Conservation (phyloP, 768 basidiomycete genomes). For the Lepiota subincarnata region DNA sequence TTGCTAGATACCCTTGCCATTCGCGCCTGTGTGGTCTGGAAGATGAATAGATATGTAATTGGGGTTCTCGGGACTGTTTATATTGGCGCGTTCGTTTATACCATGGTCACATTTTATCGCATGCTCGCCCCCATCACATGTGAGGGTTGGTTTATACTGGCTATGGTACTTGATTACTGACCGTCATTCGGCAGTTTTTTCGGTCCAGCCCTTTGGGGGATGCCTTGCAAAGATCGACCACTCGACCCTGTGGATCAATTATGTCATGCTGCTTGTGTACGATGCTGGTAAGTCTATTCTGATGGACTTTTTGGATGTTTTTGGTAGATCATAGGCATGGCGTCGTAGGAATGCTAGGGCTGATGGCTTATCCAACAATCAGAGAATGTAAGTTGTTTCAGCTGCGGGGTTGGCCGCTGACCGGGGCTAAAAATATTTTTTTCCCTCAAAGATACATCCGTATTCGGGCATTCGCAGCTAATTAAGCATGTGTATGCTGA, state of each 20-base stretch:
- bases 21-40: too few species aligned
- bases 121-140: not conserved
- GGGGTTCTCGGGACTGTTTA: not conserved
- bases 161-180: not conserved
- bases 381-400: not conserved
- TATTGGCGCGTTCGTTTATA: not conserved
- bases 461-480: not conserved
- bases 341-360: not conserved
- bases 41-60: too few species aligned
- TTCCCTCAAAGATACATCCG: not conserved
- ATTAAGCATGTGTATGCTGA: not conserved
- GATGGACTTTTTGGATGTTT: not conserved
- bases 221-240: not conserved
- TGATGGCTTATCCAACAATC: constrained; percentile 4
- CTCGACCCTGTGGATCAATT: not conserved
- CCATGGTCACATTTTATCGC: not conserved
- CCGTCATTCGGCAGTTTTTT: not conserved
- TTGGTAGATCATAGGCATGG: not conserved
- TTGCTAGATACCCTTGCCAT: too few species aligned
- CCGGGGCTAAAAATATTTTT: too few species aligned
- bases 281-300: not conserved
- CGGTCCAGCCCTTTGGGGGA: not conserved
- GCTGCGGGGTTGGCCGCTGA: not conserved
- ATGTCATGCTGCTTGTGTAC: not conserved
- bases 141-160: not conserved